Evolutionary conservation across 805 yeast genomes (phyloP), one percentile per base, ranked within the genome.

Genomic region (Metschnikowia matae): DNA sequence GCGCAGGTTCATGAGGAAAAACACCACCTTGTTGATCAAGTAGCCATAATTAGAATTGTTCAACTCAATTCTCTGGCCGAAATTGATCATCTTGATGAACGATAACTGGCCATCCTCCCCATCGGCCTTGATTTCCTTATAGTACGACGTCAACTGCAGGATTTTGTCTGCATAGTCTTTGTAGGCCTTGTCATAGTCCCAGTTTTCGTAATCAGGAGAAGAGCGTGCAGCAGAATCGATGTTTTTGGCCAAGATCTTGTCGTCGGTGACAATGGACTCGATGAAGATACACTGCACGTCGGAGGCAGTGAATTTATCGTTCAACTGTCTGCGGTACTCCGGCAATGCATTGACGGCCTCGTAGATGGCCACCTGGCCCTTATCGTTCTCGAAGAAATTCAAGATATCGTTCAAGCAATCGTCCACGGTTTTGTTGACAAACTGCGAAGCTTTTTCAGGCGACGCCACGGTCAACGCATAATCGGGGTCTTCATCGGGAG

Each of bases 301-400:
- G 52, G 78, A 72, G 40, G 72, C 69, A 6, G 73, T 69, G 59
- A 92, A 82, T 51, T 68, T 67, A 33, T 75, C 74, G 26, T 78
- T 79, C 36, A 92, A 68, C 31, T 77, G 79, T 6, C 74, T 60
- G 58, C 99, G 77, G 57, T 85, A 86, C 46, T 77, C 75, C 18
- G 85, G 81, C 44, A 85, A 71, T 5, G 94, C 96, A 65, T 94
- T 94, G 46, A 94, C 87, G 0, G 98, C 98, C 68, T 94, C 99
- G 67, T 88, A 94, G 20, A 94, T 88, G 4, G 96, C 99, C 32
- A 94, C 89, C 69, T 94, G 99, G 10, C 98, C 98, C 61, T 81
- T 82, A 54, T 84, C 89, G 29, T 79, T 78, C 54, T 80, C 79
- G 66, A 89, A 89, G 61, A 87, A 90, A 21, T 74, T 70, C 49